A percentile compares a stretch with the other conserved stretches of the same genome.
phyloP scores from a whole-genome alignment of 352 stramenopile genomes.

The Lagenidium giganteum region DNA sequence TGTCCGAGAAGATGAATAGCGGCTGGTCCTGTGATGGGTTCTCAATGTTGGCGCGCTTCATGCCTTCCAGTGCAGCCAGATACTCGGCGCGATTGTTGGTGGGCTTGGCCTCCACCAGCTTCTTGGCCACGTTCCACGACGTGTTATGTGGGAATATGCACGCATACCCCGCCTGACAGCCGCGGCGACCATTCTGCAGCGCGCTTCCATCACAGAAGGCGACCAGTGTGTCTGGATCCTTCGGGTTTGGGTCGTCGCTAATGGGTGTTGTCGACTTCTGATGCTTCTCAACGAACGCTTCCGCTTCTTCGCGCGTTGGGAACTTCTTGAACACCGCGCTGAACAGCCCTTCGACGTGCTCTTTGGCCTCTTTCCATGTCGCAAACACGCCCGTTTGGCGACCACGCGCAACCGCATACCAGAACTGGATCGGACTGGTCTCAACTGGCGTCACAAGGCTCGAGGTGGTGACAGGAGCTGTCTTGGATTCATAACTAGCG shows the following conservation, averaged over 20 bases:
- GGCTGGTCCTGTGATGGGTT: conserved; percentile 21
- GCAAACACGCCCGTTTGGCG: conserved; percentile 45
- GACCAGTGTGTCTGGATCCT: conserved; percentile 46
- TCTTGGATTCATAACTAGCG: too few relatives aligned
- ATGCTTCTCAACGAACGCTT: conserved; percentile 45
- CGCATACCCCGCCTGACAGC: conserved; percentile 44
- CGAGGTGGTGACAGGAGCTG: too few relatives aligned
- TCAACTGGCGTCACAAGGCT: not conserved
- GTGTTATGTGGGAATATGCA: conserved; percentile 70
- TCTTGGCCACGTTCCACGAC: conserved; percentile 57
- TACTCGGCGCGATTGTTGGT: conserved; percentile 60
- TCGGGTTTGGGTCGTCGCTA: conserved; percentile 31
- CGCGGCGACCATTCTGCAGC: conserved; percentile 46
- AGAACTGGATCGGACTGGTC: conserved; percentile 4
- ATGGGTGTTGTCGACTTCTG: not conserved
- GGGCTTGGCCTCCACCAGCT: conserved; percentile 30
- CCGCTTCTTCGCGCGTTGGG: conserved; percentile 29
- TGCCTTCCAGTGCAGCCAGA: conserved; percentile 46
- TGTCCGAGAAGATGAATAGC: conserved; percentile 77
- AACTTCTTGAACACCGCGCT: conserved; percentile 62
- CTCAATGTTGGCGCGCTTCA: conserved; percentile 63
- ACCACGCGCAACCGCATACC: conserved; percentile 56
- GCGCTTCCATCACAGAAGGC: conserved; percentile 77
- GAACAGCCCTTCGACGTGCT: conserved; percentile 45
- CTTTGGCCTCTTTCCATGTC: conserved; percentile 45